These are phyloP conservation scores for Backusella sp. DNA, from an alignment of 192 early-diverging fungal species.

Conservation along the genomic window DNA sequence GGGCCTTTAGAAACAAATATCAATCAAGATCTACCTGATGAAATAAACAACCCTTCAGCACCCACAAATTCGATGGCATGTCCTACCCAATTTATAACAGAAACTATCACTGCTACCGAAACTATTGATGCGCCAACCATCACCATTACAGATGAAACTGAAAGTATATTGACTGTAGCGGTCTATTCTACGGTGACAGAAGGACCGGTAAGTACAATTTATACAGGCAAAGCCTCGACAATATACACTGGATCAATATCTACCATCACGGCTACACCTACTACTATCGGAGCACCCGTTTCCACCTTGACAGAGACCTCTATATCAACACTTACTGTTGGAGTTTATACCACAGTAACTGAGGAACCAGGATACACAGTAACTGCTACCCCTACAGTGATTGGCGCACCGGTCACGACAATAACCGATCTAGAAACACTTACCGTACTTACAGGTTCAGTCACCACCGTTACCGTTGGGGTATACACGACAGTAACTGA, in stretches of 20 bases:
- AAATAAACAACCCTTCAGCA: not conserved
- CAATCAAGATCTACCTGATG: not conserved
- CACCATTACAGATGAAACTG: not conserved
- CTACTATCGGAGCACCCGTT: not conserved
- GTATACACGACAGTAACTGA: not conserved
- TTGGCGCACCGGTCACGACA: not conserved
- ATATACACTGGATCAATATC: not conserved
- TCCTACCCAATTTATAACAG: not conserved
- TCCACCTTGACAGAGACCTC: not conserved
- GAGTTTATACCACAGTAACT: not conserved
- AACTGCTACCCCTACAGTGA: not conserved
- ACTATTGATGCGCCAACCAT: not conserved
- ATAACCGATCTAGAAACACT: not conserved
- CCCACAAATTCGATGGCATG: not conserved
- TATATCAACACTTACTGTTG: not conserved
- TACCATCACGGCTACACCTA: conserved; percentile 1
- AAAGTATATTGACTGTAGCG: not conserved
- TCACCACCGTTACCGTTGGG: not conserved
- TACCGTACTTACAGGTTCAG: not conserved
- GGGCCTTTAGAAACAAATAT: too few species aligned
- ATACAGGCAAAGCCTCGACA: not conserved
- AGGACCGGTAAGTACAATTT: not conserved
- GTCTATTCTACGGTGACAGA: not conserved
- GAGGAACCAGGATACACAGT: not conserved
- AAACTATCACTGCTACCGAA: not conserved